A percentile compares a stretch with the other conserved stretches of the same genome.
These are phyloP conservation scores for Kodamaea kakaduensis DNA, from an alignment of 805 yeast species.

Conservation along the genomic window DNA sequence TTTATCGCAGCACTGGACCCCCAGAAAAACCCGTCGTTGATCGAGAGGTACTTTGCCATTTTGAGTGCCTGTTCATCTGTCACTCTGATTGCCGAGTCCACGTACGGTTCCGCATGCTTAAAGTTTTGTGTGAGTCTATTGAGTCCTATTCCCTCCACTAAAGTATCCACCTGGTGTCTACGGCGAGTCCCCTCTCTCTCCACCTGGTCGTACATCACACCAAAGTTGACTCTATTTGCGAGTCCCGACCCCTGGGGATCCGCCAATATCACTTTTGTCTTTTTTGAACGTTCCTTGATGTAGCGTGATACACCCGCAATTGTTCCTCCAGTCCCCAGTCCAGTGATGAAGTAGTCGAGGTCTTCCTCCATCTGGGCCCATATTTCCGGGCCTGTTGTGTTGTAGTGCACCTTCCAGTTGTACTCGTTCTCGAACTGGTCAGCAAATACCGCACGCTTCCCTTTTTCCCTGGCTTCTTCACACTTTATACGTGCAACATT, in stretches of 20 bases:
- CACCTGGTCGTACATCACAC: slow-evolving; percentile 87
- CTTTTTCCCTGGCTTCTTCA: slow-evolving; percentile 38
- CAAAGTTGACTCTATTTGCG: slow-evolving; percentile 75
- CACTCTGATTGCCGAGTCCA: slow-evolving; percentile 79
- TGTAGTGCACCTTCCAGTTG: slow-evolving; percentile 83
- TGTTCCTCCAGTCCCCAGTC: slow-evolving; percentile 83
- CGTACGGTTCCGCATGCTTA: slow-evolving; percentile 58
- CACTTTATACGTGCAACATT: slow-evolving; percentile 78
- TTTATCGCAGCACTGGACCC: slow-evolving; percentile 94
- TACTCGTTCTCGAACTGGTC: slow-evolving; percentile 93
- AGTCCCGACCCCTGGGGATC: slow-evolving; percentile 97
- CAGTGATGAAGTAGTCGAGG: slow-evolving; percentile 77
- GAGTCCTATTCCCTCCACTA: slow-evolving; percentile 91
- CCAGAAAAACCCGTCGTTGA: slow-evolving; percentile 83
- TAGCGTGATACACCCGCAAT: slow-evolving; percentile 24
- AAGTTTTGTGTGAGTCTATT: slow-evolving; percentile 85
- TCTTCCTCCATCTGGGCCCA: slow-evolving; percentile 61
- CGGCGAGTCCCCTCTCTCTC: slow-evolving; percentile 93
- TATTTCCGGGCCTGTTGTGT: slow-evolving; percentile 92
- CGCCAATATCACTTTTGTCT: slow-evolving; percentile 61
- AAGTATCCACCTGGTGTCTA: slow-evolving; percentile 93
- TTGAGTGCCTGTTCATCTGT: slow-evolving; percentile 73
- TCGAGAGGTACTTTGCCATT: slow-evolving; percentile 83
- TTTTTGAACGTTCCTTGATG: slow-evolving; percentile 42
- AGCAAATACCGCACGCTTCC: slow-evolving; percentile 72